These are phyloP conservation scores for Thielaviopsis musarum DNA, from an alignment of 2,329 filamentous ascomycete genomes.

Conservation along the genomic window DNA sequence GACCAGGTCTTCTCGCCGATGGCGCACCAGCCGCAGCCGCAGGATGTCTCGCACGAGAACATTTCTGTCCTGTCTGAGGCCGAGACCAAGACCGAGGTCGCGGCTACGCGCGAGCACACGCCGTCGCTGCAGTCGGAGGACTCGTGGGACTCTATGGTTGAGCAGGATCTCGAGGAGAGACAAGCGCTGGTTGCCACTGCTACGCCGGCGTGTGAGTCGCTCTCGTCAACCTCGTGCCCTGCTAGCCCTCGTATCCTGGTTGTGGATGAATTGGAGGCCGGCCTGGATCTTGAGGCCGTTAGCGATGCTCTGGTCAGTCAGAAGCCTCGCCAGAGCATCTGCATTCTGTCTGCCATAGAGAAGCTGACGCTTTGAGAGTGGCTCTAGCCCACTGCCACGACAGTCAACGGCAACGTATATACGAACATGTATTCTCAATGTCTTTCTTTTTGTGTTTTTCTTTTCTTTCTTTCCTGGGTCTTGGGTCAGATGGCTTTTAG, in stretches of 20 bases:
- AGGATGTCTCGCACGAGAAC: neutral
- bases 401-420: no score
- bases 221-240: slow-evolving; percentile 7
- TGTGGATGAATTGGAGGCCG: neutral
- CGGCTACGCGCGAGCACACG: slow-evolving; percentile 1
- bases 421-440: neutral
- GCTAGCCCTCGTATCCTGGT: slow-evolving; percentile 5
- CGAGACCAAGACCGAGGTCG: neutral
- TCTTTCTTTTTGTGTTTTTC: neutral
- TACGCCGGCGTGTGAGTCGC: neutral
- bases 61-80: neutral
- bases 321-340: slow-evolving; percentile 10
- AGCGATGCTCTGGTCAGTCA: neutral
- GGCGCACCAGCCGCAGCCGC: neutral
- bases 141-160: slow-evolving; percentile 4
- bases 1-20: neutral
- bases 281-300: neutral
- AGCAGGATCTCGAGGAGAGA: neutral
- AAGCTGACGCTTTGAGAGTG: neutral
- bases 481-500: neutral
- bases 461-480: neutral
- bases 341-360: slow-evolving; percentile 1
- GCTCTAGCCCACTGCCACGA: no score
- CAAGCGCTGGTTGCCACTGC: neutral
- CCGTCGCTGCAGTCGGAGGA: slow-evolving; percentile 7